A percentile compares a stretch with the other conserved stretches of the same genome.
phyloP scores from a whole-genome alignment of 345 rosid genomes.

The Gossypium turneri region DNA sequence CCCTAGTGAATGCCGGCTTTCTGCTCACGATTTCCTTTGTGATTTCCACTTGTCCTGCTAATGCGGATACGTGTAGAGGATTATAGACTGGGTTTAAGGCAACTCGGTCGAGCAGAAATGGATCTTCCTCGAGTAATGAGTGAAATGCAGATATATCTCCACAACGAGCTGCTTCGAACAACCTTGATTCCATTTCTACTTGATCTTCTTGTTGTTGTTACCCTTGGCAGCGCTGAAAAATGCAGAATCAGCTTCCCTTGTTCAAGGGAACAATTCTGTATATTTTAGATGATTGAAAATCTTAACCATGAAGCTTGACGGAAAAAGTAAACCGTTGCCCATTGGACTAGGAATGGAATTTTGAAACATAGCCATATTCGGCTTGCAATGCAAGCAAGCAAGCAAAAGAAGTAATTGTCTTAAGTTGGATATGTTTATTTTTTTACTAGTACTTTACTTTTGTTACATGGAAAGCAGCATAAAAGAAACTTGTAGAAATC shows the following conservation, averaged over 20 bases:
- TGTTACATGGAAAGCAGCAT: not conserved
- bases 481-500: too few species aligned
- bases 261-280: not conserved
- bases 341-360: not conserved
- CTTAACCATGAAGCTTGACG: not conserved
- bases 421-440: not conserved
- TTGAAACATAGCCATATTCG: not conserved
- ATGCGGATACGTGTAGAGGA: constrained; percentile 30
- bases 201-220: not conserved
- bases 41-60: constrained; percentile 29
- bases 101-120: constrained; percentile 3
- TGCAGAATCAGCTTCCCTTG: not conserved
- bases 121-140: constrained; percentile 1
- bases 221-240: not conserved
- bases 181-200: constrained; percentile 19
- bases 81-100: constrained; percentile 11
- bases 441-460: not conserved
- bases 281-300: not conserved
- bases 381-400: not conserved
- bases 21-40: constrained; percentile 22
- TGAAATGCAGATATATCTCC: constrained; percentile 1
- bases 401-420: not conserved
- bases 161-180: constrained; percentile 18
- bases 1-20: constrained; percentile 22
- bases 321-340: not conserved